Evolutionary conservation across 2,329 filamentous ascomycete genomes (phyloP), one percentile per base, ranked within the genome.

Genomic region (Penicillium concentricum): DNA sequence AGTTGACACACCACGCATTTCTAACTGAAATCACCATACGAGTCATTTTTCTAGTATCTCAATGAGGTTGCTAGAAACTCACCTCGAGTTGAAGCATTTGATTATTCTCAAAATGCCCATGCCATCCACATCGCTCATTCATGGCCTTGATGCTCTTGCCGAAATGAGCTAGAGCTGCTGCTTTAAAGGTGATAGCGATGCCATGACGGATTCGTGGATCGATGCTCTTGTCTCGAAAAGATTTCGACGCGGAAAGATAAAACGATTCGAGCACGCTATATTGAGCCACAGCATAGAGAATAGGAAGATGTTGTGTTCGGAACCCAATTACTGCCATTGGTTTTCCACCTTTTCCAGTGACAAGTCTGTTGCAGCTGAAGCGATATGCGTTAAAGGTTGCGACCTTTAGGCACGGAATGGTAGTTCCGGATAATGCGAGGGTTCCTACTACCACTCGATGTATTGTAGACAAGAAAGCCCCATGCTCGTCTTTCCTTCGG

Each of bases 161-260:
- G 20, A 57, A 54, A 35, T 62, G 53, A 5, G 47, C 45, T 15
- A 63, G 13, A 2, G 53, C 48, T 6, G 46, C 38, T 12, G 60
- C 58, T 46, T 64, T 64, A 43, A 58, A 59, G 4, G 39, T 41
- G 4, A 49, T 59, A 1, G 56, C 60, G 1, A 60, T 39, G 2
- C 54, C 51, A 50, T 65, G 61, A 2, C 60, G 56, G 5, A 60
- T 47, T 3, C 61, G 45, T 3, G 60, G 51, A 38, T 63, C 51
- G 2, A 52, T 16, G 2, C 24, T 51, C 12, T 26, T 22, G 12
- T 62, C 69, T 15, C 60, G 80, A n/a, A 52, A 72, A 1, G 76
- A 74, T 0, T 76, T 75, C 0, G 71, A 68, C 9, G 58, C 32
- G 7, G 32, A 34, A 15, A 34, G 12, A 6, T 15, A 34, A 15